Base-by-base conservation (phyloP, 2,329 filamentous ascomycete genomes). In the Colletotrichum gloeosporioides region DNA sequence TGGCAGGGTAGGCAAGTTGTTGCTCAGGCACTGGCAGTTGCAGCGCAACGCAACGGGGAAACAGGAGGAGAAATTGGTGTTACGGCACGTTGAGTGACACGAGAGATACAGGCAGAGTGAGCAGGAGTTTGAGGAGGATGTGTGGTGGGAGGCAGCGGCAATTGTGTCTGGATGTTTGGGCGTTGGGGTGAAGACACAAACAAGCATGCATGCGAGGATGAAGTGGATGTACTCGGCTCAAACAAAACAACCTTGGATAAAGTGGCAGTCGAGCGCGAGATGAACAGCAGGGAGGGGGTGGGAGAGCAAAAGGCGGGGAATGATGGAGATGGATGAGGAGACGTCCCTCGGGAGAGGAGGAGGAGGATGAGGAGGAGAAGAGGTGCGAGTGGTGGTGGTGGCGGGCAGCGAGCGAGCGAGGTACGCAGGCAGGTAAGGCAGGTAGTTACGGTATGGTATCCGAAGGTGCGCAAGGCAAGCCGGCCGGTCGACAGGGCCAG, bases 261-360 rank as follows among this genome's bases (percentile, higher is more conserved):
- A 76, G 68, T 73, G 77, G 72, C 49, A 55, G 68, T 53, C 82
- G 78, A 82, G 81, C 55, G 64, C 61, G 31, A 75, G 55, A 67
- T 73, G 67, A 68, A 66, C 49, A 27, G 74, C 59, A 69, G 82
- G 79, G 79, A 80, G 84, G 77, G 77, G 75, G 75, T 77, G 75
- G 75, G 77, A 76, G 69, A 69, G 67, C 32, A 76, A 78, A 78
- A 76, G 77, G 76, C 77, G 77, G 77, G 77, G 73, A 77, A 77
- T 75, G 72, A 76, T 78, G 77, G 76, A 76, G 77, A 75, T 59
- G 75, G 49, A 66, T 77, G 76, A 78, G 76, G 77, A 78, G 77
- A 73, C 57, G 62, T 64, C 15, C 22, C 32, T 69, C 57, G 73
- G 72, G 66, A 66, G 75, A 71, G 62, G 67, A 72, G 53, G 77